These are phyloP conservation scores for Sabuloglossum arenarium DNA, from an alignment of 495 filamentous ascomycete genomes.

Conservation along the genomic window DNA sequence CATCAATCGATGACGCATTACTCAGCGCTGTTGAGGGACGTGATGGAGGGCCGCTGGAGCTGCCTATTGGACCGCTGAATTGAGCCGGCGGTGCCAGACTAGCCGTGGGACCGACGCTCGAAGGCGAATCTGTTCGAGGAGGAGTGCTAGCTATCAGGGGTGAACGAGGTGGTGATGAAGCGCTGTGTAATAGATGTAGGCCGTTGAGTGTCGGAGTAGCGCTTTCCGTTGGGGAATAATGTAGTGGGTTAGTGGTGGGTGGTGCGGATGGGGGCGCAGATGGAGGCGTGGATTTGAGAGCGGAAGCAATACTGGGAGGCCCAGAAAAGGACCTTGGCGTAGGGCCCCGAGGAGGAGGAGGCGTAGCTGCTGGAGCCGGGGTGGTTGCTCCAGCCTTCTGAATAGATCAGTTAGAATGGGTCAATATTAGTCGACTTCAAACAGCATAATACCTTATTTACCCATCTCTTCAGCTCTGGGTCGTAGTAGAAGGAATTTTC, in stretches of 20 bases:
- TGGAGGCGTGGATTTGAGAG: slow-evolving; percentile 8
- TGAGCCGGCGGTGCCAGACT: slow-evolving; percentile 2
- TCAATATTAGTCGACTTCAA: background rate
- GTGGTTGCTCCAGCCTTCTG: slow-evolving; percentile 9
- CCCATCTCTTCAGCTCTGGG: slow-evolving; percentile 84
- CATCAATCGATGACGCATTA: slow-evolving; percentile 15
- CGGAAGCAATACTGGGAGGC: slow-evolving; percentile 16
- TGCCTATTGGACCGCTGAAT: slow-evolving; percentile 8
- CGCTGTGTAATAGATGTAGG: background rate
- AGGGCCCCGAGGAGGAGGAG: slow-evolving; percentile 29
- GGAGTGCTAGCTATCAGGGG: background rate
- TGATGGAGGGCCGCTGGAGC: slow-evolving; percentile 9
- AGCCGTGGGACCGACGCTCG: background rate
- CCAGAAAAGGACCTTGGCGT: slow-evolving; percentile 18
- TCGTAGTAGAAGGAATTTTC: slow-evolving; percentile 87
- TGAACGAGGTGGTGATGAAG: slow-evolving; percentile 8
- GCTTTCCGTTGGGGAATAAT: background rate
- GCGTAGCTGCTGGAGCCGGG: slow-evolving; percentile 25
- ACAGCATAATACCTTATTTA: slow-evolving; percentile 68
- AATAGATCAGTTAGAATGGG: background rate
- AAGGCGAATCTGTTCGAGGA: slow-evolving; percentile 7
- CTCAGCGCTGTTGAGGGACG: slow-evolving; percentile 19
- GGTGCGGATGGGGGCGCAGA: slow-evolving; percentile 7
- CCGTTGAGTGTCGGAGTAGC: slow-evolving; percentile 9
- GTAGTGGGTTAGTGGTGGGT: slow-evolving; percentile 10